A percentile compares a stretch with the other conserved stretches of the same genome.
These are phyloP conservation scores for Endoconidiophora laricicola DNA, from an alignment of 2,329 filamentous ascomycete species.

Conservation along the genomic window DNA sequence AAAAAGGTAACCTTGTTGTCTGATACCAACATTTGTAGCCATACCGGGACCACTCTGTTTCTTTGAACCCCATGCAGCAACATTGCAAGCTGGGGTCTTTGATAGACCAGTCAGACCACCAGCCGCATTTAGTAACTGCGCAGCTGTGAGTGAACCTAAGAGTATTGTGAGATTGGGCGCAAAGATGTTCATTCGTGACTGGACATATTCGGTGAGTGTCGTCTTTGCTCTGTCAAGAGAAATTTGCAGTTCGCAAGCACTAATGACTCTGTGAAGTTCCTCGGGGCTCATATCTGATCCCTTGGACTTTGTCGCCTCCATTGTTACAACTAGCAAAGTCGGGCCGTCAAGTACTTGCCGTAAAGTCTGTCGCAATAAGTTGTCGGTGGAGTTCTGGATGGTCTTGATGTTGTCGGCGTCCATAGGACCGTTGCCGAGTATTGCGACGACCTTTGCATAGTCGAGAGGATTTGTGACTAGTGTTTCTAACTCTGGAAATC, in stretches of 20 bases:
- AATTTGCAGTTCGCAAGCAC: constrained; percentile 78
- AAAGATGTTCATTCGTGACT: constrained; percentile 92
- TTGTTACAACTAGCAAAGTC: constrained; percentile 85
- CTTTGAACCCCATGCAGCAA: constrained; percentile 80
- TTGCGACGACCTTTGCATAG: constrained; percentile 87
- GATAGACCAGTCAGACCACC: constrained; percentile 78
- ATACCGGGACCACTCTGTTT: constrained; percentile 61
- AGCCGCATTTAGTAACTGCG: constrained; percentile 87
- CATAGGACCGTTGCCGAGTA: constrained; percentile 82
- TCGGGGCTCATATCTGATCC: constrained; percentile 59
- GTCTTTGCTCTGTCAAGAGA: constrained; percentile 74
- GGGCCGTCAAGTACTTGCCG: constrained; percentile 74
- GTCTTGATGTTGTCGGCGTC: constrained; percentile 64
- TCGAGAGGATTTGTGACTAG: constrained; percentile 84
- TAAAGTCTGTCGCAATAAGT: constrained; percentile 58
- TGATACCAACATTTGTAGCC: constrained; percentile 79
- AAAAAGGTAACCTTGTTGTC: constrained; percentile 87
- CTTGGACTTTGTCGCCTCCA: constrained; percentile 81
- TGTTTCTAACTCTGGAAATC: constrained; percentile 83
- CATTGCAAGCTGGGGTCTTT: constrained; percentile 85
- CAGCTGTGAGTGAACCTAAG: constrained; percentile 82
- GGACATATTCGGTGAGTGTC: constrained; percentile 79
- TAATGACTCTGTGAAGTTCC: constrained; percentile 57
- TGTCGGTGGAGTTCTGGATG: constrained; percentile 60
- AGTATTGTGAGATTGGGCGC: constrained; percentile 84